Evolutionary conservation across 2,329 filamentous ascomycete genomes (phyloP), one percentile per base, ranked within the genome.

Genomic region (Penicillium hesseltinei): DNA sequence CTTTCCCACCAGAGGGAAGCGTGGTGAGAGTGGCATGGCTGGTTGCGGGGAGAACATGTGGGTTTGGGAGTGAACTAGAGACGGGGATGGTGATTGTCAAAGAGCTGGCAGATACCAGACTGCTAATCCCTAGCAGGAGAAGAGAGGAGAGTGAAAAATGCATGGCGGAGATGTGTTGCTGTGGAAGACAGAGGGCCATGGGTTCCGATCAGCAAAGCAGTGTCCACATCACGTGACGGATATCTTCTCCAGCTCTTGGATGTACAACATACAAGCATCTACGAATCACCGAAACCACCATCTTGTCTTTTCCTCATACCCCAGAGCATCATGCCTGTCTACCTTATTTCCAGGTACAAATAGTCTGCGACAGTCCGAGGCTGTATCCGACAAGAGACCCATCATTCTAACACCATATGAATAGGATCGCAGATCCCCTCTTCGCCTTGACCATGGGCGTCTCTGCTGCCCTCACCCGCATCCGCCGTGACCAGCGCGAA

Each of bases 401-500:
- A 31, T 43, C 15, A 48, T 47, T 35, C 42, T 51, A 49, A 33
- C 31, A n/a, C 49, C 35, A 54, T 43, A 8, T 21, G 31, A 56
- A 60, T 45, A 82, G 80, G 68, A 62, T 79, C 58, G 76, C 74
- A 6, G 82, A 85, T 65, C 82, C 82, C 33, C 54, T 84, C 57
- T 85, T 85, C 64, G 82, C 82, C 25, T 56, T 71, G 21, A 53
- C 66, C 25, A 82, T 84, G 65, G 82, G 82, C 47, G 67, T 79
- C 10, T 76, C 78, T 9, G 81, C 82, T n/a, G 79, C 82, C 13
- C 69, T 76, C 23, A 71, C 81, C 21, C 78, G 82, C n/a, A 81
- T 84, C 62, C 80, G 78, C 55, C 77, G 82, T 13, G 82, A 84
- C 61, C 78, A 84, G 67, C 75, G 71, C 42, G 81, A 82, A 61